A percentile compares a stretch with the other conserved stretches of the same genome.
Conservation (phyloP, 2,329 filamentous ascomycete species). For the Cladosporium sp. region DNA sequence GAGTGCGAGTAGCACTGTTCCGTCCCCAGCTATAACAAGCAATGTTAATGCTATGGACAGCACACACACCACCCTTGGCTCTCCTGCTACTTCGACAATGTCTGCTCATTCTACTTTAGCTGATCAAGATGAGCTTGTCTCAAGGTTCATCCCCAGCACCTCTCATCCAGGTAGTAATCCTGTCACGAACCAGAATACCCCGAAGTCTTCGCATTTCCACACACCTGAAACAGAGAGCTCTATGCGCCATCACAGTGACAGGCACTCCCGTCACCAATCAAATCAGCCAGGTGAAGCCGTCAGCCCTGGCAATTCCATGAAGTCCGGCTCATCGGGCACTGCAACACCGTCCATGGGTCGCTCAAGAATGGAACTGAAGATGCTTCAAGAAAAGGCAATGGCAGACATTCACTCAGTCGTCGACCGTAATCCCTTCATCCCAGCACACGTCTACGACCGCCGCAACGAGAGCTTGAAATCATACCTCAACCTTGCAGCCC, state of each 20-base stretch:
- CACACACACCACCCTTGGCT: slow-evolving; percentile 25
- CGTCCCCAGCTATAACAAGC: slow-evolving; percentile 29
- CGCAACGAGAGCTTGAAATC: slow-evolving; percentile 32
- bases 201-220: slow-evolving; percentile 26
- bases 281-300: slow-evolving; percentile 18
- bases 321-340: slow-evolving; percentile 25
- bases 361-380: slow-evolving; percentile 28
- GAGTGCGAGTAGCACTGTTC: slow-evolving; percentile 20
- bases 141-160: slow-evolving; percentile 28
- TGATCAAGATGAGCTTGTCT: slow-evolving; percentile 28
- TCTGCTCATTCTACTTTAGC: slow-evolving; percentile 23
- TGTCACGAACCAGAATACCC: slow-evolving; percentile 27
- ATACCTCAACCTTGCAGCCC: slow-evolving; percentile 19
- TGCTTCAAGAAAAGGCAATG: slow-evolving; percentile 31
- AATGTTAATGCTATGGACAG: slow-evolving; percentile 30
- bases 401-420: slow-evolving; percentile 27
- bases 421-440: slow-evolving; percentile 26
- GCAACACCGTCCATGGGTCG: slow-evolving; percentile 28
- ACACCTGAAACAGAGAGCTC: slow-evolving; percentile 25
- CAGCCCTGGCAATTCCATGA: slow-evolving; percentile 28
- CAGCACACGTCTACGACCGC: slow-evolving; percentile 30
- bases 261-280: neutral
- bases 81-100: slow-evolving; percentile 25
- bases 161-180: slow-evolving; percentile 29
- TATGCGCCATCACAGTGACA: slow-evolving; percentile 6